These are phyloP conservation scores for Scenedesmus sp. DNA, from an alignment of 163 green algal species.

Conservation along the genomic window DNA sequence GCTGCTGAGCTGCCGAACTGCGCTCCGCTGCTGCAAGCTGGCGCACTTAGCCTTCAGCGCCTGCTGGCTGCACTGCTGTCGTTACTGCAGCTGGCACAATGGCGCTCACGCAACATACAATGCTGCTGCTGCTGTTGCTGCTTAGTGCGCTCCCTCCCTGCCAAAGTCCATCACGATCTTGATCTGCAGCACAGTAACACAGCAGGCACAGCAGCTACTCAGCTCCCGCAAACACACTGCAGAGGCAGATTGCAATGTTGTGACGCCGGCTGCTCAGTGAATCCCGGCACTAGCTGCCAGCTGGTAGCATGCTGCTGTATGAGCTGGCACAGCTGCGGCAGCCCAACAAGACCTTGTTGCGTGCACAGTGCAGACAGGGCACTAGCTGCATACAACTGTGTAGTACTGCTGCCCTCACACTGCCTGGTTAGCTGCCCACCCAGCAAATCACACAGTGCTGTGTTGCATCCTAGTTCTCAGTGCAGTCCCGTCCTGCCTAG, in stretches of 20 bases:
- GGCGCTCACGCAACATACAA: neutral
- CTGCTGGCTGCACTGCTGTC: neutral
- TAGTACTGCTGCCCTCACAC: neutral
- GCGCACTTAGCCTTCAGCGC: neutral
- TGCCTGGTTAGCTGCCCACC: neutral
- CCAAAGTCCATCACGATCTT: conserved; percentile 56
- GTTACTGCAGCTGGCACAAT: neutral
- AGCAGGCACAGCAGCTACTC: neutral
- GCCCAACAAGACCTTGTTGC: neutral
- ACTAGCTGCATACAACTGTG: neutral
- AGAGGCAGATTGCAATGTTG: neutral
- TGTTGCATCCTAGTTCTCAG: too few relatives aligned
- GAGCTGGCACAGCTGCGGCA: neutral
- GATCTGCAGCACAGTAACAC: neutral
- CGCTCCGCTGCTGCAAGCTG: neutral
- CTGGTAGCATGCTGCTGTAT: neutral
- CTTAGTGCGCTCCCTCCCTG: conserved; percentile 28
- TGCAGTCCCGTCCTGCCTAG: neutral
- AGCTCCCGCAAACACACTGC: neutral
- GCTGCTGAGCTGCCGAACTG: neutral
- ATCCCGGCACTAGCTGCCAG: neutral
- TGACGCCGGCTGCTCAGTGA: neutral
- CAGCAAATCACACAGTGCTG: neutral
- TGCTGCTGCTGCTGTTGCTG: neutral
- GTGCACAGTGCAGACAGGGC: neutral